These are phyloP conservation scores for Melocanna baccifera DNA, from an alignment of 176 grass and related monocot species.

Conservation along the genomic window DNA sequence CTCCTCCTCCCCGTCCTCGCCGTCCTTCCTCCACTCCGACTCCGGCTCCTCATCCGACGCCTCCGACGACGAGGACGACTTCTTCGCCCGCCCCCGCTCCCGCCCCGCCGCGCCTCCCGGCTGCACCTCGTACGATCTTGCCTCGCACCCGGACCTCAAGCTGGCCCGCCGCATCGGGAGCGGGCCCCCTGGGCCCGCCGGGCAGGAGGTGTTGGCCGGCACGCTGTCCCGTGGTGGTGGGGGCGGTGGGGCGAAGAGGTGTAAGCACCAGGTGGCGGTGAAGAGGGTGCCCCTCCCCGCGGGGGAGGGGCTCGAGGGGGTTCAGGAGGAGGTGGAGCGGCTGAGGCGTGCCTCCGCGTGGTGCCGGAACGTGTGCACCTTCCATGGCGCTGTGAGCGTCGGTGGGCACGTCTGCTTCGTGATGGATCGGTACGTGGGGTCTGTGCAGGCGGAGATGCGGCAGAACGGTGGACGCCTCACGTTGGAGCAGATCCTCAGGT, in stretches of 20 bases:
- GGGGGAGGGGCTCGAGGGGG: constrained; percentile 51
- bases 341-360: constrained; percentile 72
- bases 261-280: constrained; percentile 82
- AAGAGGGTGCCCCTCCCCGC: constrained; percentile 69
- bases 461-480: constrained; percentile 95
- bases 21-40: constrained; percentile 67
- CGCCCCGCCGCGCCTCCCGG: constrained; percentile 12
- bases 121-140: constrained; percentile 62
- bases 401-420: constrained; percentile 76
- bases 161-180: constrained; percentile 60
- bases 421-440: constrained; percentile 74
- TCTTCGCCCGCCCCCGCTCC: constrained; percentile 36
- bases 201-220: constrained; percentile 80
- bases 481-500: constrained; percentile 99
- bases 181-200: constrained; percentile 46
- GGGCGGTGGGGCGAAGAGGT: constrained; percentile 43
- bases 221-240: constrained; percentile 50
- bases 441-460: constrained; percentile 85
- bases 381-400: constrained; percentile 65
- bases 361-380: constrained; percentile 80
- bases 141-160: constrained; percentile 79
- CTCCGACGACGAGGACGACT: constrained; percentile 53
- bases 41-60: constrained; percentile 32
- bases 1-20: constrained; percentile 58
- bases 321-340: constrained; percentile 71